A percentile compares a stretch with the other conserved stretches of the same genome.
These are phyloP conservation scores for Trichoderma lentiforme DNA, from an alignment of 2,329 filamentous ascomycete species.

Conservation along the genomic window DNA sequence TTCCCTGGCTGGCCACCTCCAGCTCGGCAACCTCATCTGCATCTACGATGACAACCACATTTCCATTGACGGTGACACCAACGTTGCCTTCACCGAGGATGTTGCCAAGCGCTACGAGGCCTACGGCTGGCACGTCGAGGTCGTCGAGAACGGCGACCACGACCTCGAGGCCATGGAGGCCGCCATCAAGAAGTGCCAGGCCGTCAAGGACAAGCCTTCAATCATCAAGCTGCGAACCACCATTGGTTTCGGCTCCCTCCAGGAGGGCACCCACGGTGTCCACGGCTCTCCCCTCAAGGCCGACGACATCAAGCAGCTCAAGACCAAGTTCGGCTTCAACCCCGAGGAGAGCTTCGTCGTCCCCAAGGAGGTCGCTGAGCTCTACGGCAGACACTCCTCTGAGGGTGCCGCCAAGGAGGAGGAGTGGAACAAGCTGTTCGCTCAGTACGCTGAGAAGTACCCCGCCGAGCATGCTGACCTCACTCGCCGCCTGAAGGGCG, in stretches of 20 bases:
- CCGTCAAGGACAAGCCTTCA: conserved; percentile 92
- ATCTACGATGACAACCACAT: conserved; percentile 99
- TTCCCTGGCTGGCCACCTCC: conserved; percentile 89
- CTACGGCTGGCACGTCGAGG: conserved; percentile 91
- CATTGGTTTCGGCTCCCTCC: conserved; percentile 92
- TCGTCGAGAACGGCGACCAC: conserved; percentile 82
- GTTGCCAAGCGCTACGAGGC: conserved; percentile 91
- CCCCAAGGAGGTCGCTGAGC: conserved; percentile 89
- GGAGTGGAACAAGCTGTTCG: conserved; percentile 92
- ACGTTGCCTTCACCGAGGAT: conserved; percentile 95
- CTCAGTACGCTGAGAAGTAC: conserved; percentile 79
- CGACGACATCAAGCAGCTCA: conserved; percentile 90
- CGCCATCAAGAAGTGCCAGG: conserved; percentile 80
- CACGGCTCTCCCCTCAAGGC: conserved; percentile 95
- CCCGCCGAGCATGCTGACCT: conserved; percentile 78
- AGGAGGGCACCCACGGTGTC: conserved; percentile 90
- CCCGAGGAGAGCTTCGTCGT: conserved; percentile 90
- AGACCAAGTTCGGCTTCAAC: conserved; percentile 94
- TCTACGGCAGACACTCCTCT: conserved; percentile 78
- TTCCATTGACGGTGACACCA: conserved; percentile 90
- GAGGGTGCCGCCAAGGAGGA: conserved; percentile 85
- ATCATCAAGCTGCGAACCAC: conserved; percentile 96
- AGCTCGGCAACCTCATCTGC: conserved; percentile 95
- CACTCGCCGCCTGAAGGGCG: conserved; percentile 70
- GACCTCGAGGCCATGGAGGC: conserved; percentile 85